Conservation (phyloP, 75 land plant genomes). For the Adiantum capillusveneris region DNA sequence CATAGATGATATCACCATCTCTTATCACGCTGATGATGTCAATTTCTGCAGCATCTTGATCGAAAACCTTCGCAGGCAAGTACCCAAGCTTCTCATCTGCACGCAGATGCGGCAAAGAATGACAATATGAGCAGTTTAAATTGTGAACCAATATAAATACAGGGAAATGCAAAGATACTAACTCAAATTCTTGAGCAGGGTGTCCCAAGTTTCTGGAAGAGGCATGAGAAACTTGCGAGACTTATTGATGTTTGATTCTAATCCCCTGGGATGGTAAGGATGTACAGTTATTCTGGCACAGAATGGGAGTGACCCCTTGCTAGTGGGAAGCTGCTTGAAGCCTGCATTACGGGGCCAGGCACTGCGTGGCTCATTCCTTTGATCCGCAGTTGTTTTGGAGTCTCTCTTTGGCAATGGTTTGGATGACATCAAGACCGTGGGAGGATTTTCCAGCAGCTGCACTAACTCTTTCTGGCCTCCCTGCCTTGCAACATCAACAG, state of each 20-base stretch:
- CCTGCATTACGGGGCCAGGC: too few species aligned
- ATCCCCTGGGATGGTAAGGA: conserved; percentile 16
- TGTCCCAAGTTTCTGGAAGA: conserved; percentile 59
- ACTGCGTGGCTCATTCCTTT: too few species aligned
- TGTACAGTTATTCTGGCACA: conserved; percentile 51
- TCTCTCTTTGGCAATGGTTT: not conserved
- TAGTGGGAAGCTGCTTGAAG: too few species aligned
- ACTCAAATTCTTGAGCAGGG: conserved; percentile 47
- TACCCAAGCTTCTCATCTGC: conserved; percentile 69
- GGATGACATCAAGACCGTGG: not conserved
- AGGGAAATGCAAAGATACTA: too few species aligned
- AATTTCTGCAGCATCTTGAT: conserved; percentile 56
- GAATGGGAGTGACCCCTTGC: too few species aligned
- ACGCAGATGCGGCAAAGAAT: too few species aligned
- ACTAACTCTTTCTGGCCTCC: conserved; percentile 32
- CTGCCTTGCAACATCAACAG: conserved; percentile 37
- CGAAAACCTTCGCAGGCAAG: conserved; percentile 42
- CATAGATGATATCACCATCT: conserved; percentile 68
- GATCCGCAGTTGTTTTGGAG: too few species aligned
- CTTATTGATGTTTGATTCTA: conserved; percentile 8
- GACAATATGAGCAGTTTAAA: too few species aligned
- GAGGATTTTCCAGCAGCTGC: not conserved
- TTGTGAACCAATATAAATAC: too few species aligned
- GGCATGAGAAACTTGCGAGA: conserved; percentile 38
- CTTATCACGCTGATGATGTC: conserved; percentile 57